These are phyloP conservation scores for Pulveroboletus sp. DNA, from an alignment of 768 basidiomycete species.

Conservation along the genomic window DNA sequence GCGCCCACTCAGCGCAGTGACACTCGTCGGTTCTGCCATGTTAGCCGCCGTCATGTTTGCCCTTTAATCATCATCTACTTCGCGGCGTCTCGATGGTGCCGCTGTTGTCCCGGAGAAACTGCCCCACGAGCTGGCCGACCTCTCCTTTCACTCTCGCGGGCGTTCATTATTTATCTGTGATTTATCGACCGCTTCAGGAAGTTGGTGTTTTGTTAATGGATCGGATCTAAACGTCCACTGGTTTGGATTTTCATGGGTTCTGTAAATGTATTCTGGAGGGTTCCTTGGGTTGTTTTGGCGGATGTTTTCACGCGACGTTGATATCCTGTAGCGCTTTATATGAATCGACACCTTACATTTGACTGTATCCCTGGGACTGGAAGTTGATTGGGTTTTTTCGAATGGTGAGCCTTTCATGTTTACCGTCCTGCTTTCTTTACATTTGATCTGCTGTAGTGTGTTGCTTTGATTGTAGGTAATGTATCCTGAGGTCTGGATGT, in stretches of 20 bases:
- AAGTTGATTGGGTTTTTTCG: neutral
- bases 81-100: too few species aligned
- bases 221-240: conserved; percentile 12
- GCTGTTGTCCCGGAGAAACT: too few species aligned
- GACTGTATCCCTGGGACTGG: too few species aligned
- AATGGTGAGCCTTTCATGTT: neutral
- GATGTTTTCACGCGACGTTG: conserved; percentile 4
- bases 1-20: conserved; percentile 19
- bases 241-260: conserved; percentile 10
- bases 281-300: conserved; percentile 14
- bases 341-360: neutral
- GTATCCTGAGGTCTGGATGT: too few species aligned
- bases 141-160: neutral
- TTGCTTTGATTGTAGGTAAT: neutral
- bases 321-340: conserved; percentile 10
- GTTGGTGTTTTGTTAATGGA: conserved; percentile 6
- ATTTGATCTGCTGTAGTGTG: neutral
- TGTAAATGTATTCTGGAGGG: neutral
- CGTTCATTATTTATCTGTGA: conserved; percentile 12
- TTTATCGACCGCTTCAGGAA: conserved; percentile 11
- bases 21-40: conserved; percentile 21
- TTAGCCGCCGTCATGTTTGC: conserved; percentile 22
- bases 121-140: too few species aligned
- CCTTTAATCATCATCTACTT: too few species aligned
- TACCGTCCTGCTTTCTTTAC: neutral